These are phyloP conservation scores for Singerocomus inundabilis DNA, from an alignment of 1,284 basidiomycete genomes.

Conservation along the genomic window DNA sequence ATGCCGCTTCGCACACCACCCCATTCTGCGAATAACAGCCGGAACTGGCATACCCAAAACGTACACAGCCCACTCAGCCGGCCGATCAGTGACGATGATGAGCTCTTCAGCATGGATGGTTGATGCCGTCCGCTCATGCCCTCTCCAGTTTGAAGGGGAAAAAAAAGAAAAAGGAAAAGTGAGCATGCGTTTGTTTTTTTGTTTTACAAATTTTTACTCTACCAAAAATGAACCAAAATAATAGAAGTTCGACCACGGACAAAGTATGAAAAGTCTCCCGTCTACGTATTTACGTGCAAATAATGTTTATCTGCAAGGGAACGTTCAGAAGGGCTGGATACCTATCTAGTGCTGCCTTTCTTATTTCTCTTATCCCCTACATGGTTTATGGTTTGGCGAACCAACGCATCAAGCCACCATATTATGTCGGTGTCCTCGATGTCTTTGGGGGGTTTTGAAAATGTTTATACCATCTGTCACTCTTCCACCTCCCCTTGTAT, in stretches of 20 bases:
- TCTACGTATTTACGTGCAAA: slow-evolving; percentile 28
- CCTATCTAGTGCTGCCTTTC: slow-evolving; percentile 28
- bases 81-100: slow-evolving; percentile 61
- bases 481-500: slow-evolving; percentile 10
- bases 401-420: neutral
- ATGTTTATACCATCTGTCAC: slow-evolving; percentile 28
- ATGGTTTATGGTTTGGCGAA: slow-evolving; percentile 8
- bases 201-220: neutral
- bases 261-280: neutral
- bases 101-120: slow-evolving; percentile 67
- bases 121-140: slow-evolving; percentile 14
- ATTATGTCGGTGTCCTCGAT: neutral
- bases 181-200: too few relatives aligned
- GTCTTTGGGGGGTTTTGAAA: slow-evolving; percentile 8
- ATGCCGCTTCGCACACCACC: slow-evolving; percentile 39
- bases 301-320: slow-evolving; percentile 28
- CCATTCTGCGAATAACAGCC: slow-evolving; percentile 39
- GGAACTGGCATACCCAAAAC: slow-evolving; percentile 39
- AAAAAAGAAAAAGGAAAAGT: too few relatives aligned
- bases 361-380: slow-evolving; percentile 7
- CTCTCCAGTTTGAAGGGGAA: neutral
- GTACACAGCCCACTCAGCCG: slow-evolving; percentile 55
- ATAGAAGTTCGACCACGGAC: slow-evolving; percentile 14
- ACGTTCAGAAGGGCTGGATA: slow-evolving; percentile 28
- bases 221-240: neutral